Conservation (phyloP, 352 stramenopile species). For the Blastocystis sp. region DNA sequence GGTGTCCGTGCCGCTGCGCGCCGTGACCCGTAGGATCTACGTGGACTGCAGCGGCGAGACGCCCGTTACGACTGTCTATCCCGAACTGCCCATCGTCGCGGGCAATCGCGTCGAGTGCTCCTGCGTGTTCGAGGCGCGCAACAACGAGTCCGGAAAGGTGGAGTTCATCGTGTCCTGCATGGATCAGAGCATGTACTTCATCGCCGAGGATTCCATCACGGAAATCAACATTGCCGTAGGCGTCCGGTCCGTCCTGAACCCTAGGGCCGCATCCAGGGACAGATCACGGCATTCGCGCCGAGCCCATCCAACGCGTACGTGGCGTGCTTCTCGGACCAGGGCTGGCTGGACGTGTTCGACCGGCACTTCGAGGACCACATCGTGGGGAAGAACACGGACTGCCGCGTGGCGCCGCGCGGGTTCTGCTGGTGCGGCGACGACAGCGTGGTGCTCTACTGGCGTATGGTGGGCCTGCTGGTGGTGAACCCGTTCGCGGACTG, state of each 20-base stretch:
- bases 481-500: slow-evolving; percentile 70
- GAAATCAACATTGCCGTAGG: slow-evolving; percentile 28
- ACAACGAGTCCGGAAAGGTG: slow-evolving; percentile 42
- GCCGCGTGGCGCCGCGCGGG: slow-evolving; percentile 67
- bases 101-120: slow-evolving; percentile 63
- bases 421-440: slow-evolving; percentile 71
- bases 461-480: slow-evolving; percentile 68
- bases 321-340: slow-evolving; percentile 67
- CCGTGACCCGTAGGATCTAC: slow-evolving; percentile 10
- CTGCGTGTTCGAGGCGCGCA: slow-evolving; percentile 48
- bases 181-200: slow-evolving; percentile 48
- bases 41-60: slow-evolving; percentile 40
- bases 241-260: neutral
- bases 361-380: slow-evolving; percentile 47
- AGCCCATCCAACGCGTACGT: slow-evolving; percentile 59
- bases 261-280: slow-evolving; percentile 33
- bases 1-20: slow-evolving; percentile 7
- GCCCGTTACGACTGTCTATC: slow-evolving; percentile 5
- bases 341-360: slow-evolving; percentile 70
- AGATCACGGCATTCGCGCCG: slow-evolving; percentile 19
- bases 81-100: slow-evolving; percentile 60
- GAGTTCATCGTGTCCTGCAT: slow-evolving; percentile 56
- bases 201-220: slow-evolving; percentile 23
- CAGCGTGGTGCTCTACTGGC: slow-evolving; percentile 70
- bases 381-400: slow-evolving; percentile 69